Percentiles rank a stretch among this genome's conserved stretches.
phyloP scores from a whole-genome alignment of 306 rosid species.

The Cucurbita maxima region DNA sequence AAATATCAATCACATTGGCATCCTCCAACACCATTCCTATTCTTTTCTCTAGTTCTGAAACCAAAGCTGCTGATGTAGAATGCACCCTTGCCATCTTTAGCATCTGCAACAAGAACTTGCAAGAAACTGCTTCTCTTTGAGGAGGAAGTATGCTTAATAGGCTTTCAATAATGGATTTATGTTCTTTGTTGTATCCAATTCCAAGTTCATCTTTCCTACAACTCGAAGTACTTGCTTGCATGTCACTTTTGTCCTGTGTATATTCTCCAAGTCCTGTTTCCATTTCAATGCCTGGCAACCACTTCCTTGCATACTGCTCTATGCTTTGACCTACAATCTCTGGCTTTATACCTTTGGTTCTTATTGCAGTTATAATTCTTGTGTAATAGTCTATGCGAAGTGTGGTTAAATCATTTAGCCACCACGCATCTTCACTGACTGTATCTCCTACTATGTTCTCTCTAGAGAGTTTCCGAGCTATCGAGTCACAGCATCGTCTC shows the following conservation, averaged over 20 bases:
- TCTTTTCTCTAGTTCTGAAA: constrained; percentile 81
- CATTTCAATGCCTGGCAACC: constrained; percentile 48
- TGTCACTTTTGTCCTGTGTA: constrained; percentile 45
- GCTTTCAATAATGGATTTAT: constrained; percentile 57
- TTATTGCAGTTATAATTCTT: constrained; percentile 52
- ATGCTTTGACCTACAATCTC: constrained; percentile 65
- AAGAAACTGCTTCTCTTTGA: constrained; percentile 64
- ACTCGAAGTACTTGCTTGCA: constrained; percentile 43
- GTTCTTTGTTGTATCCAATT: constrained; percentile 43
- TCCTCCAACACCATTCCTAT: constrained; percentile 71
- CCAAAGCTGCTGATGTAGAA: constrained; percentile 67
- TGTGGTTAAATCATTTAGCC: constrained; percentile 39
- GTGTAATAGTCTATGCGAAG: constrained; percentile 55
- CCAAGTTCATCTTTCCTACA: constrained; percentile 32
- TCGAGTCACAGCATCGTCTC: constrained; percentile 87
- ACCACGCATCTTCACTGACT: constrained; percentile 40
- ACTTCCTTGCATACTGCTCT: constrained; percentile 57
- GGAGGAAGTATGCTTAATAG: constrained; percentile 69
- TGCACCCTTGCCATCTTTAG: constrained; percentile 71
- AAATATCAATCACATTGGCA: constrained; percentile 67
- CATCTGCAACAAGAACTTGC: constrained; percentile 64
- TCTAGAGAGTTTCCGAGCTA: constrained; percentile 73
- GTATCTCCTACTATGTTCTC: constrained; percentile 26
- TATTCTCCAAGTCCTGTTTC: constrained; percentile 62
- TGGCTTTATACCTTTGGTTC: constrained; percentile 46